A percentile compares a stretch with the other conserved stretches of the same genome.
These are phyloP conservation scores for Micractinium conductrix DNA, from an alignment of 139 green algal genomes.

Conservation along the genomic window DNA sequence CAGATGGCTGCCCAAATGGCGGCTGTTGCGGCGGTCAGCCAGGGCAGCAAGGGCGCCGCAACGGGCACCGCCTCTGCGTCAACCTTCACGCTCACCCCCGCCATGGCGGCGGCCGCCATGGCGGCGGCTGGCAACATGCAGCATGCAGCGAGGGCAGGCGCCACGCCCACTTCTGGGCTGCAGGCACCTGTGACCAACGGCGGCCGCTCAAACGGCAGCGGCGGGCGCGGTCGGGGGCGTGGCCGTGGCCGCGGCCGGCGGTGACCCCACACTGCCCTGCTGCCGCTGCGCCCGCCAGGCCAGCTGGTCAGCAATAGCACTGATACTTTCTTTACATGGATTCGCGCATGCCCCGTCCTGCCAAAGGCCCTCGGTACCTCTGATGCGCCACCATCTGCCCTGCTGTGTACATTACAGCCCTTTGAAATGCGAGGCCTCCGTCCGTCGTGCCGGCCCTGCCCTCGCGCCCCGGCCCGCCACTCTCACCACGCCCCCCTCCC, in stretches of 20 bases:
- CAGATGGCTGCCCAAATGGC: slow-evolving; percentile 1
- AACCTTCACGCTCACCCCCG: background rate
- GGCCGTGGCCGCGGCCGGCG: background rate
- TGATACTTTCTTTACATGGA: no score
- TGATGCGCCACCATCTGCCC: no score
- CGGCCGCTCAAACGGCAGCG: background rate
- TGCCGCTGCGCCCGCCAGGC: no score
- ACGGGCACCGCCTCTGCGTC: background rate
- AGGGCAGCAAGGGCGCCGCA: background rate
- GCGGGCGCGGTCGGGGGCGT: background rate
- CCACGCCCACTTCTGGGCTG: background rate
- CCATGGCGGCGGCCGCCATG: slow-evolving; percentile 3
- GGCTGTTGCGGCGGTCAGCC: background rate
- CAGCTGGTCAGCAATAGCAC: no score
- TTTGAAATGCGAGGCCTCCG: no score
- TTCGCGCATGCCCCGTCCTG: no score
- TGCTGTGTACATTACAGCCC: no score
- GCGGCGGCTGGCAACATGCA: background rate
- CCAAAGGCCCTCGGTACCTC: no score
- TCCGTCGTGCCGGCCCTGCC: no score
- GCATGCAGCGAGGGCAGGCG: background rate
- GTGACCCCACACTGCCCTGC: background rate
- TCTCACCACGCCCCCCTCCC: no score
- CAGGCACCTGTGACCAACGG: background rate
- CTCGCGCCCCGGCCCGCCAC: no score